A percentile compares a stretch with the other conserved stretches of the same genome.
Conservation (phyloP, 495 filamentous ascomycete species). For the Xanthoparmelia taractica region DNA sequence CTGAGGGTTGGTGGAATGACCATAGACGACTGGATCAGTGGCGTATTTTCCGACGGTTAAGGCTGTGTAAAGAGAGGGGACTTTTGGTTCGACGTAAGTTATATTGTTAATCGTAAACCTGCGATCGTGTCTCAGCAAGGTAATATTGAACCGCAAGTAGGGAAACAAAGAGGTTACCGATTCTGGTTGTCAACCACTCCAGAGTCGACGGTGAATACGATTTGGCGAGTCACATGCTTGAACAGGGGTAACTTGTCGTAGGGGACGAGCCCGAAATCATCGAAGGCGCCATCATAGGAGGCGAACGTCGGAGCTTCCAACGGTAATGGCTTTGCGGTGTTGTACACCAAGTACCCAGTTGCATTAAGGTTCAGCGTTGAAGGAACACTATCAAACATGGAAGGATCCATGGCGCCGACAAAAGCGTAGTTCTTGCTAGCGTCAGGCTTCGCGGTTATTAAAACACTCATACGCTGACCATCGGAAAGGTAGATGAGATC, state of each 20-base stretch:
- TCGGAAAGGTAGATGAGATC: constrained; percentile 49
- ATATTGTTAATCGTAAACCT: constrained; percentile 42
- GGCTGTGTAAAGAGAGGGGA: constrained; percentile 69
- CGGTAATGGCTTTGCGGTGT: neutral
- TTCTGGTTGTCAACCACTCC: constrained; percentile 7
- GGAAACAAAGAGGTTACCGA: neutral
- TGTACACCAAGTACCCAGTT: constrained; percentile 9
- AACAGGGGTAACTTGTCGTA: constrained; percentile 6
- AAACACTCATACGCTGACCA: constrained; percentile 60
- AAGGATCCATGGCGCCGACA: constrained; percentile 47
- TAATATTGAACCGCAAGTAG: too few species aligned
- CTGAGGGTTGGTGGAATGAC: constrained; percentile 3
- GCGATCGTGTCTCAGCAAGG: constrained; percentile 5
- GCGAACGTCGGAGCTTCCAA: neutral
- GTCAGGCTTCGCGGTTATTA: constrained; percentile 48
- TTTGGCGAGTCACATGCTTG: neutral
- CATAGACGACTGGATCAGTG: constrained; percentile 34
- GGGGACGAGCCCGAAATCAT: constrained; percentile 4
- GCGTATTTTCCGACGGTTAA: constrained; percentile 40
- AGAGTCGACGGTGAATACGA: constrained; percentile 5
- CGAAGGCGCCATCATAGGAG: neutral
- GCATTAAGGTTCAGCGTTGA: neutral
- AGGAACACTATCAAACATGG: constrained; percentile 36
- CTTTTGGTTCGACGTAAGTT: constrained; percentile 51
- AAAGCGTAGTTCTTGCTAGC: constrained; percentile 42